Evolutionary conservation across 352 stramenopile genomes (phyloP).

Genomic region (Phytophthora palmivora): DNA sequence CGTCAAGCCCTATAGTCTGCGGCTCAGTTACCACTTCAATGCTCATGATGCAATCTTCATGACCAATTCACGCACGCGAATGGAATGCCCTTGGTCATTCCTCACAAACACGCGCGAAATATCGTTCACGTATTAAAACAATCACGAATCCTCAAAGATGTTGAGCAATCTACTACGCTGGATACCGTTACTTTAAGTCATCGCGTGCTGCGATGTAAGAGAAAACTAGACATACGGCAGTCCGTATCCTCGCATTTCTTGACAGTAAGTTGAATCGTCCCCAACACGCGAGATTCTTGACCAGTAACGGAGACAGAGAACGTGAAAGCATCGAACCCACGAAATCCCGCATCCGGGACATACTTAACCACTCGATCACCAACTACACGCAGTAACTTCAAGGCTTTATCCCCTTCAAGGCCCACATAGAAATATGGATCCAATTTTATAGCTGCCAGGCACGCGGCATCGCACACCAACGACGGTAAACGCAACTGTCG

Average conservation of each 20-base stretch:
- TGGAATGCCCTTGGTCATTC: slow-evolving; percentile 4
- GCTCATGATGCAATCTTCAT: slow-evolving; percentile 1
- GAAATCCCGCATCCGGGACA: slow-evolving; percentile 56
- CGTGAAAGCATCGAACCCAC: slow-evolving; percentile 62
- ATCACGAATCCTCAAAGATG: slow-evolving; percentile 1
- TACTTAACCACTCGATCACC: slow-evolving; percentile 64
- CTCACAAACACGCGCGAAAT: slow-evolving; percentile 1
- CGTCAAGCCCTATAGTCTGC: slow-evolving; percentile 2
- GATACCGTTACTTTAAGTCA: slow-evolving; percentile 8
- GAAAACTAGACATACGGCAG: slow-evolving; percentile 41
- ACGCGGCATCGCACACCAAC: slow-evolving; percentile 55
- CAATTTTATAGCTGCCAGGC: slow-evolving; percentile 47
- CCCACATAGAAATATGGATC: slow-evolving; percentile 69
- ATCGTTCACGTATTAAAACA: no score
- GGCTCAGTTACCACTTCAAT: slow-evolving; percentile 5
- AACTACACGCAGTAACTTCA: slow-evolving; percentile 53
- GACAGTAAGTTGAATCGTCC: slow-evolving; percentile 65
- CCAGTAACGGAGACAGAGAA: slow-evolving; percentile 58
- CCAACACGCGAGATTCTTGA: slow-evolving; percentile 51
- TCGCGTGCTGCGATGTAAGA: slow-evolving; percentile 33
- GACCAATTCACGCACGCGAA: slow-evolving; percentile 2
- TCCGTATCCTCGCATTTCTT: slow-evolving; percentile 56
- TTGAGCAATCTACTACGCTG: background rate
- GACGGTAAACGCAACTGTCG: slow-evolving; percentile 60
- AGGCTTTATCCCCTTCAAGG: slow-evolving; percentile 51